Base-by-base conservation (phyloP, 805 yeast genomes). In the Pichia gijzeniarum region DNA sequence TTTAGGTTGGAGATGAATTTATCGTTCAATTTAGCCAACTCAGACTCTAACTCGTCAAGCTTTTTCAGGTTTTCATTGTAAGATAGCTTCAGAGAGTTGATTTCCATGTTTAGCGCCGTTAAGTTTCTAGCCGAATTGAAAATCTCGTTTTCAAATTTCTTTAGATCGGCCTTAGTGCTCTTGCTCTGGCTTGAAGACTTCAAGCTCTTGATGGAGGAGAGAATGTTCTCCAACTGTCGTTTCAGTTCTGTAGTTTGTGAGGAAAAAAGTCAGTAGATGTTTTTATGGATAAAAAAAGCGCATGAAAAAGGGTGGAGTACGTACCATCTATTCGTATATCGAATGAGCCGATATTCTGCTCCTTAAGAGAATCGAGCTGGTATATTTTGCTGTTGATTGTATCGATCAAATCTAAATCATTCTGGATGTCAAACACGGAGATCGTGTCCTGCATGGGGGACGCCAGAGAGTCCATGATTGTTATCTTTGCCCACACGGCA, bases 91-190 rank as follows among this genome's bases (percentile, higher is more conserved):
- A 69, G 61, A 41, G 67, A 71, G 57, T 67, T 67, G 50, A 67
- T 71, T 54, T 67, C 69, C 55, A 74, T 71, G 33, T 69, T 61
- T 38, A 79, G 59, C 41, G 73, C 77, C 31, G 76, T 75, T 47
- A 80, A 62, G 21, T 65, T 71, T 51, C 74, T 76, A 3, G 82
- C 82, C 8, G 77, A 57, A 8, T 71, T 59, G 37, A 79, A 71
- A 40, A 79, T 76, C 32, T 66, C 58, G 35, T 67, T 68, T 50
- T 77, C 80, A 12, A 65, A 53, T 12, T 58, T 53, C 28, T 62
- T 61, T 14, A 70, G 53, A 14, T 63, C 62, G 1, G 53, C 47
- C 31, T 62, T 60, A 7, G 61, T 53, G n/a, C 63, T 14, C 28
- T 45, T 45, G 12, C 31, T 41, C 19, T 45, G 48, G 8, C 27